These are phyloP conservation scores for Cercospora nicotianae DNA, from an alignment of 2,329 filamentous ascomycete species.

Conservation along the genomic window DNA sequence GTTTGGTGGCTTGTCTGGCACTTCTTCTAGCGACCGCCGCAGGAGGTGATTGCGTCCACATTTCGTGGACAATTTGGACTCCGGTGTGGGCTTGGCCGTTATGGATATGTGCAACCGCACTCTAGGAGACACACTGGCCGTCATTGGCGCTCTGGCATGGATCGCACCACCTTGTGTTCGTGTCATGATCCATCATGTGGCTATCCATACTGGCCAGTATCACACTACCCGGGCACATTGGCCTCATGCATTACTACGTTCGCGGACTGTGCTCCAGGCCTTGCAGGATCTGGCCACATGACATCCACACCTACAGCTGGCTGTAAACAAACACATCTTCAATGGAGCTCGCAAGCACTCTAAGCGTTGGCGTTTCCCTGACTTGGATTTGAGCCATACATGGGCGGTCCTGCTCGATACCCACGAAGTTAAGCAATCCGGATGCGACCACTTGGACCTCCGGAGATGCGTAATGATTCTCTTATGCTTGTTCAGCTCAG, in stretches of 20 bases:
- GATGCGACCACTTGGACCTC: neutral
- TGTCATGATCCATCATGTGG: neutral
- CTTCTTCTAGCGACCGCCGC: conserved; percentile 20
- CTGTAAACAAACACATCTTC: neutral
- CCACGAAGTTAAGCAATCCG: neutral
- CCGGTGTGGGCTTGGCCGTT: neutral
- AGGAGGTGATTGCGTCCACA: conserved; percentile 12
- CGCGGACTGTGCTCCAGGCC: neutral
- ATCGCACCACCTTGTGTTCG: neutral
- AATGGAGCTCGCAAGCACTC: neutral
- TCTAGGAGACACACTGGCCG: neutral
- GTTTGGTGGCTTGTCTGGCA: conserved; percentile 22
- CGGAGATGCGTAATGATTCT: neutral
- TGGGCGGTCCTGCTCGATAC: conserved; percentile 7
- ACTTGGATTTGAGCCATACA: neutral
- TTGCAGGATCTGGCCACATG: neutral
- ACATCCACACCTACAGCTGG: neutral
- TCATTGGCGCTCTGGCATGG: neutral
- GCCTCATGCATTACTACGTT: neutral
- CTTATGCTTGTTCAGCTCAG: conserved; percentile 9
- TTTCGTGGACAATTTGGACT: neutral
- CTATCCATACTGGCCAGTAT: neutral
- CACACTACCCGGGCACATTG: neutral
- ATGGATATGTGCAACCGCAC: neutral
- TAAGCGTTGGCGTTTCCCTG: neutral